phyloP scores from a whole-genome alignment of 257 asterid species.

The Nemophila menziesii region DNA sequence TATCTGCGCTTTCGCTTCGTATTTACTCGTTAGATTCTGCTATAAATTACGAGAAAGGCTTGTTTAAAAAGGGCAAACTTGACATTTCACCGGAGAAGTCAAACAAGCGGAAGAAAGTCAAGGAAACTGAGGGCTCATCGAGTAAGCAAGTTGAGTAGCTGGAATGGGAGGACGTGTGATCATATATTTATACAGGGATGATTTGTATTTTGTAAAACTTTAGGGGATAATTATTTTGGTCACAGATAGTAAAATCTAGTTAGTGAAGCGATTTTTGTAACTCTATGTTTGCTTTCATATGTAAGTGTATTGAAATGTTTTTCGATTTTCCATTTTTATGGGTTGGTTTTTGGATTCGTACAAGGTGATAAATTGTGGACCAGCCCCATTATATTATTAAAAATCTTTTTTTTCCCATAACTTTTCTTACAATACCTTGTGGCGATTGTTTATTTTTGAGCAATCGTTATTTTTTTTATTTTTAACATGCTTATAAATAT shows the following conservation, averaged over 20 bases:
- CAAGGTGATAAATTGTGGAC: too few relatives aligned
- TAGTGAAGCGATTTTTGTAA: too few relatives aligned
- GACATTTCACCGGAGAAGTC: not conserved
- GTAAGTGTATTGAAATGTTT: too few relatives aligned
- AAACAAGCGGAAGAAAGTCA: not conserved
- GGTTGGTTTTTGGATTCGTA: not conserved
- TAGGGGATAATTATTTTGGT: not conserved
- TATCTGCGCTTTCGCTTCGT: slow-evolving; percentile 78
- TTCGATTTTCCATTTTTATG: not conserved
- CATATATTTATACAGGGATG: too few relatives aligned
- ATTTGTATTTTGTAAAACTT: too few relatives aligned
- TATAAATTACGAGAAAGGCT: not conserved
- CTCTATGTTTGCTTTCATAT: too few relatives aligned
- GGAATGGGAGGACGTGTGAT: not conserved
- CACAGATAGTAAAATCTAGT: not conserved
- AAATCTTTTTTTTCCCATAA: too few relatives aligned
- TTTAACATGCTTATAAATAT: too few relatives aligned
- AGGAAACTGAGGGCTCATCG: not conserved
- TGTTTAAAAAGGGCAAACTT: not conserved
- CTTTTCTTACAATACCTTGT: too few relatives aligned
- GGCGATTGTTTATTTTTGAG: too few relatives aligned
- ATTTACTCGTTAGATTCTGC: slow-evolving; percentile 35
- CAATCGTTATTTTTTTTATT: too few relatives aligned
- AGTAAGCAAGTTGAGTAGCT: not conserved
- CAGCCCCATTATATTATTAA: too few relatives aligned